A percentile compares a stretch with the other conserved stretches of the same genome.
These are phyloP conservation scores for Eucalyptus brandiana DNA, from an alignment of 345 rosid species.

Conservation along the genomic window DNA sequence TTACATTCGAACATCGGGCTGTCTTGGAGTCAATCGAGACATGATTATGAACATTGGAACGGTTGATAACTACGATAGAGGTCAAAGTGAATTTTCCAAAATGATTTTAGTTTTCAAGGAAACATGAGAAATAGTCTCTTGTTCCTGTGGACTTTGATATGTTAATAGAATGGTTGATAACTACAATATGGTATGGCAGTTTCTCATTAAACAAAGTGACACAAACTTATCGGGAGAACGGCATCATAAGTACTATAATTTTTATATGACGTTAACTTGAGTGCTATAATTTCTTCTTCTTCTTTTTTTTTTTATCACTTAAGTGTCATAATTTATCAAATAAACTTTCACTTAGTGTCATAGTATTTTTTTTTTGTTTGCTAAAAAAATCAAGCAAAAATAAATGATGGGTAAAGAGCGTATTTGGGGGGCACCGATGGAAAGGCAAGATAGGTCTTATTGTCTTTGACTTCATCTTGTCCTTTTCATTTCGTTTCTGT, in stretches of 20 bases:
- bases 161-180: too few relatives aligned
- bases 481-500: neutral
- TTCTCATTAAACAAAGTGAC: neutral
- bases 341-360: too few relatives aligned
- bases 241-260: neutral
- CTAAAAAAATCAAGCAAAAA: too few relatives aligned
- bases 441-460: neutral
- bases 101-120: neutral
- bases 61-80: too few relatives aligned
- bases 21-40: too few relatives aligned
- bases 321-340: neutral
- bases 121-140: too few relatives aligned
- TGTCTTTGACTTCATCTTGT: neutral
- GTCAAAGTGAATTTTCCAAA: too few relatives aligned
- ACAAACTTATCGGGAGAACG: neutral
- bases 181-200: neutral
- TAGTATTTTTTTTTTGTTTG: too few relatives aligned
- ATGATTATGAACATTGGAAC: too few relatives aligned
- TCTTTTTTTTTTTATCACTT: neutral
- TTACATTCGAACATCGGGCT: too few relatives aligned
- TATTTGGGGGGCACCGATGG: neutral
- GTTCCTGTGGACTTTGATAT: too few relatives aligned
- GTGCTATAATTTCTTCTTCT: neutral
- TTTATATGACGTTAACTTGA: fast-evolving
- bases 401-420: too few relatives aligned